Conservation (phyloP, 169 alveolate species). For the Fabrea salina region DNA sequence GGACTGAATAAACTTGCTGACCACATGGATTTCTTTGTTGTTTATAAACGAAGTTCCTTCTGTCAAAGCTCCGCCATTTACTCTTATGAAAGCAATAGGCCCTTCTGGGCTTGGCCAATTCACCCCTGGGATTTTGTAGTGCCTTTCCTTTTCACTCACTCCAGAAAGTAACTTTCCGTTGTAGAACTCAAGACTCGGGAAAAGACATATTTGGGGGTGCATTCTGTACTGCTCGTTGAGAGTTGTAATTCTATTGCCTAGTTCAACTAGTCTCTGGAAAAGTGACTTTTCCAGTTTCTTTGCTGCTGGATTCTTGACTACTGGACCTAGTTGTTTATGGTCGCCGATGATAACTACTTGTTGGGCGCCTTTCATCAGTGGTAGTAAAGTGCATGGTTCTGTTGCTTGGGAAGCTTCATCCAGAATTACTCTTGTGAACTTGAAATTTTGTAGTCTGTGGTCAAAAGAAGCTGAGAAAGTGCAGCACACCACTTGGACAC, state of each 20-base stretch:
- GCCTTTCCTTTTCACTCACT: too few species aligned
- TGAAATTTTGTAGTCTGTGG: slow-evolving; percentile 81
- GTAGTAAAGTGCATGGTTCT: slow-evolving; percentile 91
- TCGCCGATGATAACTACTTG: slow-evolving; percentile 93
- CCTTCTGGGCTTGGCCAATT: too few species aligned
- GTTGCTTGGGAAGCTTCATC: slow-evolving; percentile 96
- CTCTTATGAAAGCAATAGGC: too few species aligned
- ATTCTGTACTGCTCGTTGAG: neutral
- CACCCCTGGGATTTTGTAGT: too few species aligned
- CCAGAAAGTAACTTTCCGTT: neutral
- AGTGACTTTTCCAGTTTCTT: slow-evolving; percentile 86
- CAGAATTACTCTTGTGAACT: slow-evolving; percentile 88
- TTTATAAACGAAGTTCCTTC: neutral
- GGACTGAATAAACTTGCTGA: neutral
- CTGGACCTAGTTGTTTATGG: slow-evolving; percentile 95
- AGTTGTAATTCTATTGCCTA: slow-evolving; percentile 58
- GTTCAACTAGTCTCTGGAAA: slow-evolving; percentile 86
- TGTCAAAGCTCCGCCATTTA: too few species aligned
- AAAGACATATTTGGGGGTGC: neutral
- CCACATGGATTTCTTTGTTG: neutral
- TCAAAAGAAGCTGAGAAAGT: slow-evolving; percentile 93
- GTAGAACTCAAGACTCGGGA: neutral
- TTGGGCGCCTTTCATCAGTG: slow-evolving; percentile 89
- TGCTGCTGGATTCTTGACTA: slow-evolving; percentile 90
- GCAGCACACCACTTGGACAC: slow-evolving; percentile 67